Base-by-base conservation (phyloP, 495 filamentous ascomycete species). In the Trichoderma reesei region DNA sequence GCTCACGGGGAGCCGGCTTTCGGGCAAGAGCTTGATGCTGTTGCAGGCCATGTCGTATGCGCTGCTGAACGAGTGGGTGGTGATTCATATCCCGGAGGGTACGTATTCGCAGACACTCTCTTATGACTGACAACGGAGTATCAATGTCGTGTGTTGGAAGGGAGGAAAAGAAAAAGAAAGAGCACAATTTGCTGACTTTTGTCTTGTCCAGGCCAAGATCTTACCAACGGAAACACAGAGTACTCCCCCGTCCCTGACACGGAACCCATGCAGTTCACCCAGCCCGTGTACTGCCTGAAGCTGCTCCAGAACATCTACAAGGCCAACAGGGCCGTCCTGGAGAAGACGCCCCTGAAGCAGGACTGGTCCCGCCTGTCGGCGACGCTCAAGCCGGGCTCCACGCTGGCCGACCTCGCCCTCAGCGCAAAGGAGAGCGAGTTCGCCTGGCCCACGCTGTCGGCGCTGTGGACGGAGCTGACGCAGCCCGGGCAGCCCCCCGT, bases 1-100 rank as follows among this genome's bases (percentile, higher is more conserved):
- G 31, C 38, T 96, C n/a, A 83, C 82, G 41, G 94, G 94, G 2
- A 80, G 82, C 63, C 86, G 83, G 73, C 82, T 86, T 11, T 82
- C 84, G 31, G 94, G 94, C 48, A 98, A 96, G 82, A 94, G 86
- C 70, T 81, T 92, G 63, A 77, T 96, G 71, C 72, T 96, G 64
- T 79, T 96, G 34, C 94, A 98, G 77, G 90, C 86, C 36, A 86
- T 92, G 82, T 79, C 89, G 9, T 88, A 91, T 78, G 94, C 86
- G 1, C 87, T 92, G 68, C 70, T 91, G 68, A 91, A 89, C 72
- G 81, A 87, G 18, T 96, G 91, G 91, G 81, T 96, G 39, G 93
- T 98, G 11, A 80, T 98, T 62, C 86, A 89, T 67, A 82, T 97
- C 61, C 92, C 94, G n/a, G 92, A 98, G 72, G 89, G 93, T 95